These are phyloP conservation scores for Cucurbita pepo DNA, from an alignment of 306 rosid genomes.

Conservation along the genomic window DNA sequence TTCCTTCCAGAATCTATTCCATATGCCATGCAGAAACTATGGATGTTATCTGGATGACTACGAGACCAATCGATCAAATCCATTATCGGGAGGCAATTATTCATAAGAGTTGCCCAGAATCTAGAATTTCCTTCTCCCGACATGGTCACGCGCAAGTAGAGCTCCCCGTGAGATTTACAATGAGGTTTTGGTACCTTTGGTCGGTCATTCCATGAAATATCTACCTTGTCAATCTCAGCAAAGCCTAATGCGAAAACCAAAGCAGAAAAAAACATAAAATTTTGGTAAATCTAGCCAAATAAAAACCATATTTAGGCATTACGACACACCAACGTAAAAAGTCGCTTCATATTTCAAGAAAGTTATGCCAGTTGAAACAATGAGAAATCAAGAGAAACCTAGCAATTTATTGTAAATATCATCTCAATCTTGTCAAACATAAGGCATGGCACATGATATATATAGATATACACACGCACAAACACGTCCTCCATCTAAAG, in stretches of 20 bases:
- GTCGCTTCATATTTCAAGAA: neutral
- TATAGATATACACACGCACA: too few species aligned
- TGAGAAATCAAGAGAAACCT: neutral
- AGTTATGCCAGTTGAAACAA: neutral
- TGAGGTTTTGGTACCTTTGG: slow-evolving; percentile 27
- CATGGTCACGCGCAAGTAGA: slow-evolving; percentile 61
- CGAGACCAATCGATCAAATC: slow-evolving; percentile 82
- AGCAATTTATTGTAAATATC: neutral
- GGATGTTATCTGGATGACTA: slow-evolving; percentile 76
- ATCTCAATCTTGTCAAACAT: neutral
- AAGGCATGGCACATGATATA: neutral
- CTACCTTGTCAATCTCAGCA: slow-evolving; percentile 55
- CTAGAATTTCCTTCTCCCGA: slow-evolving; percentile 22
- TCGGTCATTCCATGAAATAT: slow-evolving; percentile 60
- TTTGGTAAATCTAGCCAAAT: neutral
- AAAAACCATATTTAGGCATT: neutral
- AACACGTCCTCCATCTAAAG: neutral
- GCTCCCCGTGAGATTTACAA: slow-evolving; percentile 45
- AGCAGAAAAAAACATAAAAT: neutral
- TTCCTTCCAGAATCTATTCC: slow-evolving; percentile 82
- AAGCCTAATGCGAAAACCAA: slow-evolving; percentile 41
- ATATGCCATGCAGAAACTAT: slow-evolving; percentile 41
- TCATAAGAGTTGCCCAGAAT: slow-evolving; percentile 51
- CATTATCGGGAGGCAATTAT: slow-evolving; percentile 51
- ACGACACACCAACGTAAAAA: neutral